Base-by-base conservation (phyloP, 208 protist species). In the Trypanosoma caninum region DNA sequence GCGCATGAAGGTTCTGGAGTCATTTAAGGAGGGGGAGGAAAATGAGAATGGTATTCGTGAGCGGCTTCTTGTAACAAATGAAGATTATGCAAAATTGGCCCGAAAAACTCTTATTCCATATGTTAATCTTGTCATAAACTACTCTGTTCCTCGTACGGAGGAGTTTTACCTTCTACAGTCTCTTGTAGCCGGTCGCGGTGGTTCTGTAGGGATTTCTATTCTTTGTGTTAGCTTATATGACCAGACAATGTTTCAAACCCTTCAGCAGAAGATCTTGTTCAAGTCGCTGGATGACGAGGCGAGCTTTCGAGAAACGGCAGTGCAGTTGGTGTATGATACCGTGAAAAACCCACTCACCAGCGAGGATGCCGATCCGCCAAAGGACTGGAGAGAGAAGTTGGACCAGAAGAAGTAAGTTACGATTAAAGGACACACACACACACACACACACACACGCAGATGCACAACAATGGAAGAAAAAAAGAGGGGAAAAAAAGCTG, bases 121-220 rank as follows among this genome's bases (percentile, higher is more conserved):
- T 58, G 90, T 96, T 35, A 96, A 96, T 57, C 75, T 96, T 20
- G 76, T 94, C 63, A 89, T 94, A 68, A 82, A 90, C 82, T 93
- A 91, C 71, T 74, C 73, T 38, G 73, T 93, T 0, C 90, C 90
- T 46, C 73, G 77, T 27, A 71, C 78, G 23, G 80, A 91, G 69
- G 87, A 96, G 74, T 92, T 83, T 61, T 96, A 92, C 69, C 55
- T 91, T 4, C 71, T 94, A 40, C 86, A 94, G 74, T 91, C 90
- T 1, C 63, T 89, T 44, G 82, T 90, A 10, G 69, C 80, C 16
- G 89, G 89, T 33, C 89, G 89, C 56, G 76, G 82, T 48, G 86
- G 78, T 60, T 91, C 86, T 34, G 61, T 86, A 42, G 89, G 89
- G 20, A 82, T 81, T 11, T 95, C 89, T 31, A 77, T 95, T 66